These are phyloP conservation scores for Colletotrichum sp. DNA, from an alignment of 2,329 filamentous ascomycete species.

Conservation along the genomic window DNA sequence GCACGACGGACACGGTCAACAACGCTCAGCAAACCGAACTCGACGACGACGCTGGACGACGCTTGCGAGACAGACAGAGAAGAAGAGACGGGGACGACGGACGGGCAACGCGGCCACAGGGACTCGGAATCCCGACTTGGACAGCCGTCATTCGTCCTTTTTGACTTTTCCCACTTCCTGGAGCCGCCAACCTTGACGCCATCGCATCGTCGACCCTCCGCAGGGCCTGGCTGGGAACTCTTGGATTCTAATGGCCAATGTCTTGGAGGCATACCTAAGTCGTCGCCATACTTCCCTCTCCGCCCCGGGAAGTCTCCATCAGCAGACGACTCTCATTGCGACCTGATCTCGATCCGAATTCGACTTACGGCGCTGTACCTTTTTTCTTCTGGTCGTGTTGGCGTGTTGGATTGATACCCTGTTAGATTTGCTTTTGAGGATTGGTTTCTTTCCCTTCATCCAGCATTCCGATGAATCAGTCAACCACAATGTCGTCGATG, in stretches of 20 bases:
- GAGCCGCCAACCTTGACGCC: neutral
- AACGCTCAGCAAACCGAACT: neutral
- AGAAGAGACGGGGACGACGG: neutral
- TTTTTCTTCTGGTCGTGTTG: neutral
- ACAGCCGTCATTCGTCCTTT: neutral
- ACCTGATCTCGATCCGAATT: neutral
- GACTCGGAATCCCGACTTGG: neutral
- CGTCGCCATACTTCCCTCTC: neutral
- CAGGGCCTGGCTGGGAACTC: neutral
- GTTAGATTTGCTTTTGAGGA: neutral
- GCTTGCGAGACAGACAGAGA: neutral
- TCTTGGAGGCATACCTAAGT: neutral
- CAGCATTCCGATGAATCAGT: conserved; percentile 8
- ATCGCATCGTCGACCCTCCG: neutral
- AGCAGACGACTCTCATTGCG: neutral
- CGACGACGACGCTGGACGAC: neutral
- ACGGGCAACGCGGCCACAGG: neutral
- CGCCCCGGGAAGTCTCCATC: conserved; percentile 1
- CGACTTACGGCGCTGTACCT: neutral
- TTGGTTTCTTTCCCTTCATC: neutral
- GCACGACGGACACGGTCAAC: neutral
- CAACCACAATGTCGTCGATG: conserved; percentile 23
- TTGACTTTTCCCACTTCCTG: neutral
- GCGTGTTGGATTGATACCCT: neutral
- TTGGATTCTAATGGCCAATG: conserved; percentile 16